A percentile compares a stretch with the other conserved stretches of the same genome.
Evolutionary conservation across 306 rosid species (phyloP).

Genomic region (Acmispon strigosus): DNA sequence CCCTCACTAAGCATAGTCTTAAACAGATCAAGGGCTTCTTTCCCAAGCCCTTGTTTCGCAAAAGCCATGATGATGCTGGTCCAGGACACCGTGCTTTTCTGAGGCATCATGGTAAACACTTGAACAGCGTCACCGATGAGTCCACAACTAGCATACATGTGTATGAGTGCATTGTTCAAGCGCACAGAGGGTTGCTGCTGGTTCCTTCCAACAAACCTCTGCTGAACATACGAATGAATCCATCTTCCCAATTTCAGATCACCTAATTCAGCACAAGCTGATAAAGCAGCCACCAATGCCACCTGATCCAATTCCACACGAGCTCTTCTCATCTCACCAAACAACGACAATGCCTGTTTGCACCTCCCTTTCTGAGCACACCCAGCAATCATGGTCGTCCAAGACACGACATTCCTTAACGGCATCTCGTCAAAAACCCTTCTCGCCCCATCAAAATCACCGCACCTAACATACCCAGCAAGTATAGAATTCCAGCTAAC

Average conservation of each 20-base stretch:
- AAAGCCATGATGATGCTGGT: slow-evolving; percentile 62
- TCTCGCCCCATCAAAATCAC: slow-evolving; percentile 38
- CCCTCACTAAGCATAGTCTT: slow-evolving; percentile 41
- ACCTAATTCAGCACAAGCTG: slow-evolving; percentile 69
- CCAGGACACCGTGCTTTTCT: slow-evolving; percentile 62
- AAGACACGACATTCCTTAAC: slow-evolving; percentile 49
- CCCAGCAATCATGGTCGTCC: slow-evolving; percentile 66
- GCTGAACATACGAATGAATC: slow-evolving; percentile 48
- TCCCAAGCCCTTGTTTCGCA: slow-evolving; percentile 64
- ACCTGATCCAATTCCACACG: slow-evolving; percentile 55
- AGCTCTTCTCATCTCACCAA: slow-evolving; percentile 60
- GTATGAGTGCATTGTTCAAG: slow-evolving; percentile 68
- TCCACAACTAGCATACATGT: slow-evolving; percentile 77
- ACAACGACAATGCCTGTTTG: slow-evolving; percentile 47
- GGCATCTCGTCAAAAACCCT: slow-evolving; percentile 52
- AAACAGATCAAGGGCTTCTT: slow-evolving; percentile 61
- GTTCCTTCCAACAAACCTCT: slow-evolving; percentile 21
- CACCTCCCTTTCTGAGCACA: slow-evolving; percentile 45
- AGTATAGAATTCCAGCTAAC: slow-evolving; percentile 70
- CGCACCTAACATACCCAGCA: slow-evolving; percentile 40
- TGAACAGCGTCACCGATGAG: slow-evolving; percentile 42
- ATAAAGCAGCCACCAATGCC: slow-evolving; percentile 52
- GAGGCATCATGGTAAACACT: slow-evolving; percentile 48
- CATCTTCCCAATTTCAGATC: slow-evolving; percentile 58
- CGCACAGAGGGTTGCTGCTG: slow-evolving; percentile 31